A percentile compares a stretch with the other conserved stretches of the same genome.
Conservation (phyloP, 1,139 yeast species). For the Candida sp. region DNA sequence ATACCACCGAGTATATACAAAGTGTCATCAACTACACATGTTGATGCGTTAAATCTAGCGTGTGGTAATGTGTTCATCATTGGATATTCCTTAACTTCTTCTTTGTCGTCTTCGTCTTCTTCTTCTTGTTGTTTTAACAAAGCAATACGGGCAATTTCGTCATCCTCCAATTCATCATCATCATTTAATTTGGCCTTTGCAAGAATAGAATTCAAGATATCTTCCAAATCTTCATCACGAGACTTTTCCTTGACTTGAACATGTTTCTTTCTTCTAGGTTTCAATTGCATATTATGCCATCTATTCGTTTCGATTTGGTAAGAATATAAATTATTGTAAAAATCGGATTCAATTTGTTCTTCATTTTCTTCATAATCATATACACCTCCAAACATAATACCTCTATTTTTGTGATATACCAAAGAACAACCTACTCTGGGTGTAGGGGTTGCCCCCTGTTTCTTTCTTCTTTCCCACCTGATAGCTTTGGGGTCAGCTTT, state of each 20-base stretch:
- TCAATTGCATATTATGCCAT: constrained; percentile 76
- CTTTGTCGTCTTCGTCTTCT: constrained; percentile 38
- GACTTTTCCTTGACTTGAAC: constrained; percentile 46
- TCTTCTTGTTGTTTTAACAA: constrained; percentile 33
- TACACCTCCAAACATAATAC: constrained; percentile 93
- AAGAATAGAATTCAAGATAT: constrained; percentile 69
- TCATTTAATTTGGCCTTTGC: constrained; percentile 68
- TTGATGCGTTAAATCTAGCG: constrained; percentile 81
- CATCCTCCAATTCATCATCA: constrained; percentile 46
- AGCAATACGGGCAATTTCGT: constrained; percentile 37
- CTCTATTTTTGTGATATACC: constrained; percentile 89
- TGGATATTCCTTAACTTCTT: constrained; percentile 46
- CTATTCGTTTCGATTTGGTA: constrained; percentile 85
- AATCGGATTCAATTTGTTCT: constrained; percentile 81
- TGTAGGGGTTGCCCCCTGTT: constrained; percentile 85
- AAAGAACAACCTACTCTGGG: constrained; percentile 96
- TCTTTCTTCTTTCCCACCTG: constrained; percentile 86
- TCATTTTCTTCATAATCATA: constrained; percentile 94
- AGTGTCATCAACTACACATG: constrained; percentile 82
- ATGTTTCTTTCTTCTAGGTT: constrained; percentile 55
- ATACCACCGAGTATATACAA: constrained; percentile 90
- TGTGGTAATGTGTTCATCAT: constrained; percentile 71
- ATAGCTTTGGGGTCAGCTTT: constrained; percentile 76
- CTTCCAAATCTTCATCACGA: constrained; percentile 82
- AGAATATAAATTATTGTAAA: constrained; percentile 76